Percentiles rank a stretch among this genome's conserved stretches.
These are phyloP conservation scores for Heterobasidion annosum DNA, from an alignment of 1,284 basidiomycete genomes.

Conservation along the genomic window DNA sequence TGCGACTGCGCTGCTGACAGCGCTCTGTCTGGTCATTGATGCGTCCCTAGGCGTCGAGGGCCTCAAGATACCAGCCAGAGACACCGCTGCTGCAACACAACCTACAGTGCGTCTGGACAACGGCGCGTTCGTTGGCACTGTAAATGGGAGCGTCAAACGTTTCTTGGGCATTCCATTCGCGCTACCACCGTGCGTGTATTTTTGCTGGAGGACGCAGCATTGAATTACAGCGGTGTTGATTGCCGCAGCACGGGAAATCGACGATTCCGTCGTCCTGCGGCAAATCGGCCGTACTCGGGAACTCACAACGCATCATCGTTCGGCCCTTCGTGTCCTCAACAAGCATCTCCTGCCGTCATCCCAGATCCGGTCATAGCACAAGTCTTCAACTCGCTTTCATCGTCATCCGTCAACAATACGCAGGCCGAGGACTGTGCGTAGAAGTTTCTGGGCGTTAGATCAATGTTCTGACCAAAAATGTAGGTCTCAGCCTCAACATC, in stretches of 20 bases:
- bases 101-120: conserved; percentile 18
- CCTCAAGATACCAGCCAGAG: background rate
- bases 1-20: background rate
- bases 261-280: conserved; percentile 26
- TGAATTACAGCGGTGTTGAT: background rate
- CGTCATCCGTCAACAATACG: background rate
- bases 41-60: background rate
- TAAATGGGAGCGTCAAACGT: conserved; percentile 11
- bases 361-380: conserved; percentile 4
- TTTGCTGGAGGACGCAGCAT: background rate
- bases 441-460: background rate
- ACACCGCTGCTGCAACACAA: background rate
- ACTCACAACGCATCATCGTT: conserved; percentile 28
- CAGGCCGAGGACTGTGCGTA: conserved; percentile 14
- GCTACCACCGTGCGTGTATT: conserved; percentile 22
- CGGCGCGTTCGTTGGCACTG: conserved; percentile 17
- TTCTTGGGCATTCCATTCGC: conserved; percentile 31
- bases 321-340: conserved; percentile 43
- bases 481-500: conserved; percentile 4
- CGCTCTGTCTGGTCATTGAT: background rate
- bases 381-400: background rate
- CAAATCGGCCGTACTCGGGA: conserved; percentile 30
- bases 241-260: conserved; percentile 23
- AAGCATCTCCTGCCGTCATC: conserved; percentile 11
- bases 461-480: background rate